A percentile compares a stretch with the other conserved stretches of the same genome.
Evolutionary conservation across 2,329 filamentous ascomycete genomes (phyloP).

Genomic region (Gnomoniopsis sp.): DNA sequence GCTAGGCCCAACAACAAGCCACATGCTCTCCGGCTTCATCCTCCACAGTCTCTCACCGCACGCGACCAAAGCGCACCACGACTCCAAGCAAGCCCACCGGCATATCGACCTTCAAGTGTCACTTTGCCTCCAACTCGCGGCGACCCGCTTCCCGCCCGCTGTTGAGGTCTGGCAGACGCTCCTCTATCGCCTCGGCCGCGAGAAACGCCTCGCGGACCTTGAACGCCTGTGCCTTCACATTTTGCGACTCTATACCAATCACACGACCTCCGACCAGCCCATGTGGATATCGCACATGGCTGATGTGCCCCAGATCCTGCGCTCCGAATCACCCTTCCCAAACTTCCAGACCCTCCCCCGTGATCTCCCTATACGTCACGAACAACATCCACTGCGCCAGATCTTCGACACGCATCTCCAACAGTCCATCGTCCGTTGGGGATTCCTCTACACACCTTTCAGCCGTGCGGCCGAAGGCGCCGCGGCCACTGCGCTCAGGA

Average conservation of each 20-base stretch:
- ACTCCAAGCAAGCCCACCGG: background rate
- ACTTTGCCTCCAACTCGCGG: conserved; percentile 33
- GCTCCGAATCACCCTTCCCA: conserved; percentile 26
- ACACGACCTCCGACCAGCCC: conserved; percentile 24
- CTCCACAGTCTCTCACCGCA: conserved; percentile 25
- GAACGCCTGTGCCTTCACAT: conserved; percentile 42
- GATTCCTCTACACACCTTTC: conserved; percentile 37
- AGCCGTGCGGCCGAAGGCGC: conserved; percentile 12
- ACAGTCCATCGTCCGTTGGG: conserved; percentile 40
- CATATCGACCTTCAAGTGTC: conserved; percentile 30
- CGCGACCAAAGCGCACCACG: background rate
- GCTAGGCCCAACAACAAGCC: conserved; percentile 22
- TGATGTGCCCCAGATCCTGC: conserved; percentile 38
- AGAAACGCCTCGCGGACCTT: conserved; percentile 42
- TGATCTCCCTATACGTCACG: conserved; percentile 39
- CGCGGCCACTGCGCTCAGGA: background rate
- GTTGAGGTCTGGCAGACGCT: conserved; percentile 41
- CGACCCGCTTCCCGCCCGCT: conserved; percentile 37
- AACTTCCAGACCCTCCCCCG: conserved; percentile 33
- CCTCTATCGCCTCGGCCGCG: conserved; percentile 40
- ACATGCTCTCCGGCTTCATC: conserved; percentile 27
- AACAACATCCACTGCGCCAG: conserved; percentile 43
- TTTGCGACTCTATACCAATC: conserved; percentile 33
- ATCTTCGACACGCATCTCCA: conserved; percentile 42
- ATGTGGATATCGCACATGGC: conserved; percentile 41